A percentile compares a stretch with the other conserved stretches of the same genome.
Evolutionary conservation across 2,329 filamentous ascomycete species (phyloP).

Genomic region (Alternaria longipes): DNA sequence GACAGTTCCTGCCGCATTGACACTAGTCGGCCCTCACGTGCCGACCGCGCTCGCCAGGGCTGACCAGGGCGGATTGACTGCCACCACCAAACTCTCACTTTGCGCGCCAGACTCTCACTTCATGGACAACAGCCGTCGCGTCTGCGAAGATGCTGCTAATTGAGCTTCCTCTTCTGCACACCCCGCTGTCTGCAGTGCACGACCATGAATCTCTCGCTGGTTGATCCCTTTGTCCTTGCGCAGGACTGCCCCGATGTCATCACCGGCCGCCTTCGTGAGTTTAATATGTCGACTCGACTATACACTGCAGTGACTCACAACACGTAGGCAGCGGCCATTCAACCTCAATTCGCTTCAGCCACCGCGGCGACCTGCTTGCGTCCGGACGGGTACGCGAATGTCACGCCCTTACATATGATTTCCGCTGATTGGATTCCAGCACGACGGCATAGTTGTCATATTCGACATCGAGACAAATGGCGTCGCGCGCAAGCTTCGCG

Average conservation of each 20-base stretch:
- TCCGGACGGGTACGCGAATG: slow-evolving; percentile 76
- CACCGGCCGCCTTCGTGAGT: slow-evolving; percentile 81
- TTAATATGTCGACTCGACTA: slow-evolving; percentile 67
- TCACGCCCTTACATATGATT: slow-evolving; percentile 21
- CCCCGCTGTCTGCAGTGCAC: slow-evolving; percentile 20
- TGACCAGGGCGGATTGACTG: not conserved
- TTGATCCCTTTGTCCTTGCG: slow-evolving; percentile 75
- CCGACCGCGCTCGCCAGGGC: not conserved
- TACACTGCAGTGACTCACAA: slow-evolving; percentile 40
- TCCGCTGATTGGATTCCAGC: slow-evolving; percentile 50
- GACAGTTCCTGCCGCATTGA: slow-evolving; percentile 6
- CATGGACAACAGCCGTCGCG: slow-evolving; percentile 22
- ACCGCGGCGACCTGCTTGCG: slow-evolving; percentile 91
- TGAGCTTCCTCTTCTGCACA: slow-evolving; percentile 25
- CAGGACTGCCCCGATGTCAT: slow-evolving; percentile 91
- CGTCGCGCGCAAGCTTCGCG: slow-evolving; percentile 90
- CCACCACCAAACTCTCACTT: slow-evolving; percentile 3
- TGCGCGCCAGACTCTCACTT: slow-evolving; percentile 20
- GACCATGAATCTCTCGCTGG: slow-evolving; percentile 74
- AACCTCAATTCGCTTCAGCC: slow-evolving; percentile 83
- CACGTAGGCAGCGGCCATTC: slow-evolving; percentile 67
- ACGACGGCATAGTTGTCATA: slow-evolving; percentile 91
- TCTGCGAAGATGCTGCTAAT: slow-evolving; percentile 32
- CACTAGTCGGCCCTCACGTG: slow-evolving; percentile 26
- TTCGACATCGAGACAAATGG: slow-evolving; percentile 99